Evolutionary conservation across 2,329 filamentous ascomycete species (phyloP).

Genomic region (Akanthomyces uredinophilus): DNA sequence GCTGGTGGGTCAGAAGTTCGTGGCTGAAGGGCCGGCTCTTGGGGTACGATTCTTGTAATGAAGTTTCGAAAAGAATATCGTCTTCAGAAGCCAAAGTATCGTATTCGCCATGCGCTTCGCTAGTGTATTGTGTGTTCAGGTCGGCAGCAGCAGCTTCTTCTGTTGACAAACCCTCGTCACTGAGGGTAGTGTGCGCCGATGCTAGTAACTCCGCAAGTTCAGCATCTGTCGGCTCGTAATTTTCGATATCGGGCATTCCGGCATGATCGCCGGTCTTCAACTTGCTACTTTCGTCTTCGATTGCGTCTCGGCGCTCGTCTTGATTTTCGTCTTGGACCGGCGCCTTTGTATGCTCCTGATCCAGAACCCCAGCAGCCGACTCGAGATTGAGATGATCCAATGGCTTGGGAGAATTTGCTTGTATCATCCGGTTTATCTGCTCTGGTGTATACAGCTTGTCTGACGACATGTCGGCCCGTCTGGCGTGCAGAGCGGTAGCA

Average conservation of each 20-base stretch:
- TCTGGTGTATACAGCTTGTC: slow-evolving; percentile 17
- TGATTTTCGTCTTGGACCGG: background rate
- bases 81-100: slow-evolving; percentile 9
- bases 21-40: slow-evolving; percentile 19
- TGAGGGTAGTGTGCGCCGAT: background rate
- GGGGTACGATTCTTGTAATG: background rate
- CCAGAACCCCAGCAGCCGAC: background rate
- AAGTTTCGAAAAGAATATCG: slow-evolving; percentile 6
- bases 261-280: background rate
- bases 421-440: slow-evolving; percentile 24
- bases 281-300: background rate
- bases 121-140: background rate
- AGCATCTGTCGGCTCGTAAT: slow-evolving; percentile 8
- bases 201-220: background rate
- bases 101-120: background rate
- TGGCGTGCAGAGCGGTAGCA: background rate
- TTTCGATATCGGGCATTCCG: slow-evolving; percentile 9
- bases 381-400: background rate
- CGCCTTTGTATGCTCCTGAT: background rate
- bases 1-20: slow-evolving; percentile 25
- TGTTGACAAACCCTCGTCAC: background rate
- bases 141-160: background rate
- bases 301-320: background rate
- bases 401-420: background rate
- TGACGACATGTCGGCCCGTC: background rate